phyloP scores from a whole-genome alignment of 176 grass and related monocot species.

The Juncus inflexus region DNA sequence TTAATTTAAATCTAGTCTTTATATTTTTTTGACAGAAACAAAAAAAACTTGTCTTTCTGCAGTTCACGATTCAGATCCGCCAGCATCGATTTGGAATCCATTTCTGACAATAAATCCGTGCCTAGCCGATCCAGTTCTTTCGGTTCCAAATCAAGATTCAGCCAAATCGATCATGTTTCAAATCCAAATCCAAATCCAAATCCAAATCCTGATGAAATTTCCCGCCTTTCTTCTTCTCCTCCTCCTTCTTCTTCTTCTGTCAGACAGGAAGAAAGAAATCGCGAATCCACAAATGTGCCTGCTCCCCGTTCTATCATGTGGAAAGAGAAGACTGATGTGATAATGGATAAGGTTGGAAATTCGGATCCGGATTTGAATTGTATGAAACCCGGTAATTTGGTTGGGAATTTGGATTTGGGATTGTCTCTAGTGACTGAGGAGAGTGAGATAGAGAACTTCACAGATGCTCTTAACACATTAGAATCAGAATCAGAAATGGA shows the following conservation, averaged over 20 bases:
- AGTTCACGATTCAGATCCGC: conserved; percentile 63
- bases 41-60: conserved; percentile 19
- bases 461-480: conserved; percentile 86
- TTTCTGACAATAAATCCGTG: conserved; percentile 68
- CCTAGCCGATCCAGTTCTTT: conserved; percentile 83
- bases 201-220: conserved; percentile 35
- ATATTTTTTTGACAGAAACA: conserved; percentile 24
- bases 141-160: conserved; percentile 60
- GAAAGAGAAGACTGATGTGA: too few species aligned
- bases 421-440: conserved; percentile 54
- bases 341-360: conserved; percentile 54
- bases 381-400: conserved; percentile 39
- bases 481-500: conserved; percentile 94
- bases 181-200: conserved; percentile 39
- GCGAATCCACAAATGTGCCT: conserved; percentile 13
- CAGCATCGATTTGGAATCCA: conserved; percentile 51
- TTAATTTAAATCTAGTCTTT: background rate
- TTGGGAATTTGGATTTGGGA: conserved; percentile 37
- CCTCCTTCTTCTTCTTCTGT: conserved; percentile 14
- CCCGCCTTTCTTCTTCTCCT: background rate
- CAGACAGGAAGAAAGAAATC: conserved; percentile 26
- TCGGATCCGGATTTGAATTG: conserved; percentile 30
- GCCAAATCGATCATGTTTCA: conserved; percentile 51
- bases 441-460: conserved; percentile 81
- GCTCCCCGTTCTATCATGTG: too few species aligned